Conservation (phyloP, 192 early-diverging fungal genomes). For the Coemansia sp. region DNA sequence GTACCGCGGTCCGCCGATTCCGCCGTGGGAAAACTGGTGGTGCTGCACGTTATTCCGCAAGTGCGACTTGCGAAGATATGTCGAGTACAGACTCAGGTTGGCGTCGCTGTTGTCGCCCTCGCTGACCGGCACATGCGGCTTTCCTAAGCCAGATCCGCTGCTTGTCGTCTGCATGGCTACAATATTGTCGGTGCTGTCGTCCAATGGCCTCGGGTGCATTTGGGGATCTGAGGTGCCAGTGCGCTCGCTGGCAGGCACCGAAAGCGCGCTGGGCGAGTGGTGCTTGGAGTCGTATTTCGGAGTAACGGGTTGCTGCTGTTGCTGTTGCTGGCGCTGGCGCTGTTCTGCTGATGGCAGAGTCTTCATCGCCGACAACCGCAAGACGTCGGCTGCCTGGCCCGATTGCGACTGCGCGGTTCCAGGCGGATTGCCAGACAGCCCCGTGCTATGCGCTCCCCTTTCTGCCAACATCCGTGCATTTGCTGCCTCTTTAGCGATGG, state of each 20-base stretch:
- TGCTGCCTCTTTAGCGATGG: constrained; percentile 5
- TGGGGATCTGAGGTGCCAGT: not conserved
- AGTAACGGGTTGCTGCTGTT: not conserved
- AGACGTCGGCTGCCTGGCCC: not conserved
- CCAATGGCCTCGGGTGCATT: not conserved
- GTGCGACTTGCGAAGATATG: constrained; percentile 50
- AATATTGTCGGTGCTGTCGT: not conserved
- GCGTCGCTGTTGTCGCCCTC: constrained; percentile 5
- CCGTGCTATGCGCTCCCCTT: not conserved
- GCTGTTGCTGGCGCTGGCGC: no score
- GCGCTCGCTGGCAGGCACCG: not conserved
- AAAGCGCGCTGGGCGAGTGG: not conserved
- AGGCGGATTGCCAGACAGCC: not conserved
- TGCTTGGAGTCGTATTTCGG: not conserved
- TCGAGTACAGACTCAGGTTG: constrained; percentile 34
- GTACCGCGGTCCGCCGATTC: constrained; percentile 8
- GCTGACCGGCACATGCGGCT: not conserved
- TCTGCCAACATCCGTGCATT: not conserved
- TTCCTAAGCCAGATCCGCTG: not conserved
- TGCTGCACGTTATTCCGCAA: constrained; percentile 41
- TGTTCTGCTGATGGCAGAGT: not conserved
- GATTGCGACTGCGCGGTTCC: not conserved
- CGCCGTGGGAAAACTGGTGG: constrained; percentile 2
- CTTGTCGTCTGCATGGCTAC: not conserved
- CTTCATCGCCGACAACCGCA: constrained; percentile 4